Evolutionary conservation across 352 stramenopile species (phyloP).

Genomic region (Aphanomyces astaci): DNA sequence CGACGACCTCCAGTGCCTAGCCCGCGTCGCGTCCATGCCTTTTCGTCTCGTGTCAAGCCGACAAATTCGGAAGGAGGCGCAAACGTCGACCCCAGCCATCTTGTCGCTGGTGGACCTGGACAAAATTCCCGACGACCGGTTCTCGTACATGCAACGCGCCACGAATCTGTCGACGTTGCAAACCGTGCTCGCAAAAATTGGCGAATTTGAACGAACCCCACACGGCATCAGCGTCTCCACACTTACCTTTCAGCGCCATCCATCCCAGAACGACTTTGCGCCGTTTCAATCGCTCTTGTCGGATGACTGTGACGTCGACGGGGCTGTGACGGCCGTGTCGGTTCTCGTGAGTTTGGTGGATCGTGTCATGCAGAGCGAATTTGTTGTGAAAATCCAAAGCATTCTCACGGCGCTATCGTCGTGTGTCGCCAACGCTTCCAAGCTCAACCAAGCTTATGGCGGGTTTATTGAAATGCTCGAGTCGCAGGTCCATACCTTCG

Average conservation of each 20-base stretch:
- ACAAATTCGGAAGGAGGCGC: constrained; percentile 3
- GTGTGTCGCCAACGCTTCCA: background rate
- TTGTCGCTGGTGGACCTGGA: constrained; percentile 9
- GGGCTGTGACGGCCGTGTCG: background rate
- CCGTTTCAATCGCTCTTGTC: background rate
- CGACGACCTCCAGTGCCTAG: background rate
- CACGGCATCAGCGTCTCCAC: background rate
- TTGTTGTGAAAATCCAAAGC: constrained; percentile 1
- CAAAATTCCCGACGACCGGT: constrained; percentile 1
- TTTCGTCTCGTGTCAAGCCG: constrained; percentile 8
- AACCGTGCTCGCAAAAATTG: constrained; percentile 8
- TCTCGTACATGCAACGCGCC: background rate
- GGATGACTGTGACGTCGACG: background rate
- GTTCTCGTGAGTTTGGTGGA: background rate
- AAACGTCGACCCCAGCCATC: background rate
- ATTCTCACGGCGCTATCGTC: background rate
- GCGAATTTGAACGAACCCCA: background rate
- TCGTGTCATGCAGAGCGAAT: background rate
- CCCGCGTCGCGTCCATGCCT: background rate
- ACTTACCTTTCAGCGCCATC: background rate
- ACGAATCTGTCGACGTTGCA: background rate
- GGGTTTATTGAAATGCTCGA: constrained; percentile 6
- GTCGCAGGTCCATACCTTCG: background rate
- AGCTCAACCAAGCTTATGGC: constrained; percentile 4
- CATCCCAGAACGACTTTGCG: background rate